These are phyloP conservation scores for Mucor lusitanicus DNA, from an alignment of 371 early-diverging fungal genomes.

Conservation along the genomic window DNA sequence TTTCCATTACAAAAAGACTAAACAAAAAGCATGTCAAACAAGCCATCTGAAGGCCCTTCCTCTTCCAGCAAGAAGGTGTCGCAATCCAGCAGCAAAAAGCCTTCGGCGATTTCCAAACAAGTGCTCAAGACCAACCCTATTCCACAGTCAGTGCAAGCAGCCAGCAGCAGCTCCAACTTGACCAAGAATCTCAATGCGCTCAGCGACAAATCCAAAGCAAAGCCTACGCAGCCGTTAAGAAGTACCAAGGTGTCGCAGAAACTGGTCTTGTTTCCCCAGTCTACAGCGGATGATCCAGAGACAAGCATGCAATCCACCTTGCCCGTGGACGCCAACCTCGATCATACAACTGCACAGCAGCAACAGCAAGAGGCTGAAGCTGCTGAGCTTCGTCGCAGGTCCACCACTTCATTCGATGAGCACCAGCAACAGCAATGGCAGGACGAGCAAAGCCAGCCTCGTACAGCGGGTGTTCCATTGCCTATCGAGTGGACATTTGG, in stretches of 20 bases:
- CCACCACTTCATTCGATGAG: constrained; percentile 8
- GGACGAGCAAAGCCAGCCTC: constrained; percentile 23
- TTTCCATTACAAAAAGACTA: not conserved
- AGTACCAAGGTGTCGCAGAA: constrained; percentile 93
- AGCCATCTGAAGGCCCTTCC: constrained; percentile 4
- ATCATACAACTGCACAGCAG: not conserved
- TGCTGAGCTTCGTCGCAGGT: constrained; percentile 4
- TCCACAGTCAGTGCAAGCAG: constrained; percentile 30
- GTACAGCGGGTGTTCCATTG: constrained; percentile 30
- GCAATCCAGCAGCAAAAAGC: constrained; percentile 7
- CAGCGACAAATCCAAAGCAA: constrained; percentile 17
- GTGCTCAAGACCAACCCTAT: constrained; percentile 39
- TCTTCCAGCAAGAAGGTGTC: constrained; percentile 10
- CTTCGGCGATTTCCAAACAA: constrained; percentile 44
- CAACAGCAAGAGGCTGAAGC: not conserved
- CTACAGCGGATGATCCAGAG: constrained; percentile 29
- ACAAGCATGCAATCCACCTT: constrained; percentile 26
- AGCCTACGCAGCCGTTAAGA: constrained; percentile 63
- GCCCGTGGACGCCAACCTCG: constrained; percentile 16
- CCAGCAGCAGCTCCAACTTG: constrained; percentile 1
- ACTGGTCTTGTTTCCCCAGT: constrained; percentile 85
- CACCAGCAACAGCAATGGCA: constrained; percentile 22
- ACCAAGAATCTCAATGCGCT: not conserved
- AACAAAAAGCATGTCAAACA: constrained; percentile 15
- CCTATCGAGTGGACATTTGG: constrained; percentile 45